Evolutionary conservation across 352 stramenopile species (phyloP).

Genomic region (Aphanomyces stellatus): DNA sequence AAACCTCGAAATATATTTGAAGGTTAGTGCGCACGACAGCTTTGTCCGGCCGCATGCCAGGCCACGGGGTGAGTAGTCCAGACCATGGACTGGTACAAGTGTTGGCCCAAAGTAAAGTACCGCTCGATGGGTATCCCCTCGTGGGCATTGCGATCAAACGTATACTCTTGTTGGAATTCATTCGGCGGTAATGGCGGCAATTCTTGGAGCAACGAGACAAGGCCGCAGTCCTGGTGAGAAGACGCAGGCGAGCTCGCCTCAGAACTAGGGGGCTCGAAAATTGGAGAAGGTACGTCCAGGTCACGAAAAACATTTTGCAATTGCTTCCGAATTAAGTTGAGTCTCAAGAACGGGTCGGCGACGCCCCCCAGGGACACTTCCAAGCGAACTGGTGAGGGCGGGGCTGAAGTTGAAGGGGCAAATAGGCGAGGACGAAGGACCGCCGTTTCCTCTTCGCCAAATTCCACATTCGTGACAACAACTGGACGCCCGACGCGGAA

Average conservation of each 20-base stretch:
- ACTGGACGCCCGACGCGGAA: conserved; percentile 7
- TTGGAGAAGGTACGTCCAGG: neutral
- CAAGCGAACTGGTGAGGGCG: neutral
- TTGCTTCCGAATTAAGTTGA: conserved; percentile 8
- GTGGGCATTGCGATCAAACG: neutral
- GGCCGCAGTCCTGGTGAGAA: neutral
- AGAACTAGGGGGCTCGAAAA: too few species aligned
- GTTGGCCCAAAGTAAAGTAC: conserved; percentile 10
- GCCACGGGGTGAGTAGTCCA: neutral
- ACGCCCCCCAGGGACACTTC: neutral
- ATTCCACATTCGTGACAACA: conserved; percentile 1
- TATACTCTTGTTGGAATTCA: conserved; percentile 10
- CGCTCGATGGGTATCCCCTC: neutral
- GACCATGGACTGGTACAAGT: neutral
- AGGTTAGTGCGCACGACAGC: neutral
- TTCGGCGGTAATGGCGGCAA: neutral
- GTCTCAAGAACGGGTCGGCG: neutral
- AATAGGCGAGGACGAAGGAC: too few species aligned
- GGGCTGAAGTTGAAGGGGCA: neutral
- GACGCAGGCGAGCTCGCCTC: neutral
- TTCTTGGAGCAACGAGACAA: neutral
- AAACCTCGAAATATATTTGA: neutral
- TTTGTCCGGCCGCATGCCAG: conserved; percentile 6
- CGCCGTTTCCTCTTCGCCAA: neutral
- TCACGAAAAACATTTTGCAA: conserved; percentile 6